Evolutionary conservation across 768 basidiomycete species (phyloP), one percentile per base, ranked within the genome.

Genomic region (Fibroporia radiculosa): DNA sequence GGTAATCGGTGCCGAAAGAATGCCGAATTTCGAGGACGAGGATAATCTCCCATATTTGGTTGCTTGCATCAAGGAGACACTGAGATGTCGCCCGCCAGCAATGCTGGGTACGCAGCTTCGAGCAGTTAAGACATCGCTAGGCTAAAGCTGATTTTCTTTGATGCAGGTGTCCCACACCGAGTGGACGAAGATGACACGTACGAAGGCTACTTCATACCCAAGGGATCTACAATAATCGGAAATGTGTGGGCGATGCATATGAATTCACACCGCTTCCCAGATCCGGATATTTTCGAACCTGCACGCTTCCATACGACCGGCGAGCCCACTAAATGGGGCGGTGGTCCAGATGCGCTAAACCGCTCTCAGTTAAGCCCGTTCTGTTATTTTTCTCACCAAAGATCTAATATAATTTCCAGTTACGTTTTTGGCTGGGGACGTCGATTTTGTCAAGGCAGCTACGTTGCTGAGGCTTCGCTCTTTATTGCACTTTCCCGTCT

Each of bases 21-120:
- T 83, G 13, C 84, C 84, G 2, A 65, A 61, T 0, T 71, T 77
- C 44, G 65, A 60, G 19, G 82, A 83, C 54, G 66, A 76, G 8
- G 47, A 60, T 3, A 63, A 56, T 1, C 57, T 84, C 38, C 77
- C 78, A 5, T 84, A 72, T 53, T 66, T 74, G 37, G 66, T 78
- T n/a, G 74, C 74, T 1, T 48, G 81, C 25, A 56, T 76, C 45
- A 69, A 63, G 11, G 80, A 81, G 56, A 57, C 45, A 18, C 27
- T 46, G 35, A 25, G 45, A 10, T 29, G 45, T 14, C 24, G 36
- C 4, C 36, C 45, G 13, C 45, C 38, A 14, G 27, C 37, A 13
- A 33, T 46, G 26, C 20, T 39, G 28, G 45, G 45, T 45, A 36
- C 44, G 44, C n/a, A n/a, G n/a, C n/a, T n/a, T n/a, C n/a, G n/a